These are phyloP conservation scores for Sambucus nigra DNA, from an alignment of 129 eudicot genomes.

Conservation along the genomic window DNA sequence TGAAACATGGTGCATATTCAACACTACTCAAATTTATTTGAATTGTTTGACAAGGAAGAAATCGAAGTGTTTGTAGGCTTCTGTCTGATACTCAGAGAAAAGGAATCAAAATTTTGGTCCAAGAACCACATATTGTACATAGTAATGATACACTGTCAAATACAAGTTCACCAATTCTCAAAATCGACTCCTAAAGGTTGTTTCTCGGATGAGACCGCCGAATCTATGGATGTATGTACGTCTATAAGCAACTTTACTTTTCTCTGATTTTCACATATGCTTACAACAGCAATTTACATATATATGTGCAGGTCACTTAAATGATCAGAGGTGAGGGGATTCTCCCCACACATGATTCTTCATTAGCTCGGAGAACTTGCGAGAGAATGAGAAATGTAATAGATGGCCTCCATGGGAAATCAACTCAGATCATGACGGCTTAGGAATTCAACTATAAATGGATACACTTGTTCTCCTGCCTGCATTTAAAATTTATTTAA, in stretches of 20 bases:
- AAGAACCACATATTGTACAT: no score
- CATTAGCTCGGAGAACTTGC: background rate
- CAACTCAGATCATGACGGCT: constrained; percentile 32
- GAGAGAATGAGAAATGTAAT: constrained; percentile 1
- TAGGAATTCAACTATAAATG: constrained; percentile 40
- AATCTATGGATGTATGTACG: background rate
- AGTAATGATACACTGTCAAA: no score
- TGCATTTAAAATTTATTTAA: constrained; percentile 22
- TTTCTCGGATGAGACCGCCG: background rate
- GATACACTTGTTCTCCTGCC: constrained; percentile 59
- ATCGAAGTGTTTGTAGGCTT: no score
- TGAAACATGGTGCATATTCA: background rate
- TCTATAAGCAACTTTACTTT: background rate
- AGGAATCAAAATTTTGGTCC: no score
- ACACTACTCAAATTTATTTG: background rate
- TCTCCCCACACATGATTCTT: no score
- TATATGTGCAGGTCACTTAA: background rate
- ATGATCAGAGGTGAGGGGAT: background rate
- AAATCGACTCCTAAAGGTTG: background rate
- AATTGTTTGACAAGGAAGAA: no score
- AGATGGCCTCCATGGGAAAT: background rate
- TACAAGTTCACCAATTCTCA: background rate
- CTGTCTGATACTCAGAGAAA: no score
- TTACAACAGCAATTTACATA: constrained; percentile 1
- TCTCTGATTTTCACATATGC: background rate